phyloP scores from a whole-genome alignment of 805 yeast genomes.

The Myxozyma melibiosi region DNA sequence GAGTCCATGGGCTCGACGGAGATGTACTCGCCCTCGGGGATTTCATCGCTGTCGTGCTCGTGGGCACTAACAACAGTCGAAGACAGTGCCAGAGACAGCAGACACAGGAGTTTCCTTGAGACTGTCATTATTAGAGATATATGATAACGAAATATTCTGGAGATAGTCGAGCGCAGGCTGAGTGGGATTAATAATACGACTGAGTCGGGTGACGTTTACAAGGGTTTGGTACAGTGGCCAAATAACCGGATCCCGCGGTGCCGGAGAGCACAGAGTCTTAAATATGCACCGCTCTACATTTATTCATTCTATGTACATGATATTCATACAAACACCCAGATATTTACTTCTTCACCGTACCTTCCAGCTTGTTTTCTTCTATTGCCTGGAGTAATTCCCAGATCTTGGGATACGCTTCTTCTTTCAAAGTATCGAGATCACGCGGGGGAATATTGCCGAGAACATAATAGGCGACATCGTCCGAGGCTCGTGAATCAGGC shows the following conservation, averaged over 20 bases:
- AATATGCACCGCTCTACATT: too few species aligned
- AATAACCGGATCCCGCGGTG: too few species aligned
- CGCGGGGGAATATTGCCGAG: conserved; percentile 52
- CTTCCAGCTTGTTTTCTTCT: not conserved
- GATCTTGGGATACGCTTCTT: conserved; percentile 32
- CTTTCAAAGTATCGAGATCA: conserved; percentile 50
- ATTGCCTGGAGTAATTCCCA: conserved; percentile 11
- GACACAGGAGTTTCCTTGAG: not conserved
- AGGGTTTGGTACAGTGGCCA: too few species aligned
- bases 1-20: conserved; percentile 37
- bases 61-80: conserved; percentile 15
- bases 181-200: too few species aligned
- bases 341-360: not conserved
- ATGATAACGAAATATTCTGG: too few species aligned
- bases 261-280: too few species aligned
- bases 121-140: not conserved
- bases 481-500: conserved; percentile 51
- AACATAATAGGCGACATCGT: conserved; percentile 62
- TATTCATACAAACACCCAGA: too few species aligned
- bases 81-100: not conserved
- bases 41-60: conserved; percentile 34
- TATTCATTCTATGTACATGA: too few species aligned
- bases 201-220: too few species aligned
- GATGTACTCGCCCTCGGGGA: conserved; percentile 36
- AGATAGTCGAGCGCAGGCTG: not conserved